These are phyloP conservation scores for Torulaspora globosa DNA, from an alignment of 1,139 yeast species.

Conservation along the genomic window DNA sequence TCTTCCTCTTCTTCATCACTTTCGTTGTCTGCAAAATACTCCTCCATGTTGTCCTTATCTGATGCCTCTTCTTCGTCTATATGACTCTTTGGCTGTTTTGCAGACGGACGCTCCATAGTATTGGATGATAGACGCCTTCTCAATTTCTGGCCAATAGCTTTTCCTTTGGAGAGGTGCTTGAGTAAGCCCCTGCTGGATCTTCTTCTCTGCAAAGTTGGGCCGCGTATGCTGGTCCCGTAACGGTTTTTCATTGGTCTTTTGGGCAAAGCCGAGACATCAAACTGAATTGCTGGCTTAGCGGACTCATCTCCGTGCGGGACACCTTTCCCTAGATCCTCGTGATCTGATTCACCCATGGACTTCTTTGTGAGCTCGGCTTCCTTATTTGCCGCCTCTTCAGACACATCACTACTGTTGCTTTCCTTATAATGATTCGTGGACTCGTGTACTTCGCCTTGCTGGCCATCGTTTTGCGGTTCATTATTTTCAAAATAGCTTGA, in stretches of 20 bases:
- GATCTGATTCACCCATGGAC: not conserved
- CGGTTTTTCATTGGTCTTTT: slow-evolving; percentile 11
- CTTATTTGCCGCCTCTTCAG: not conserved
- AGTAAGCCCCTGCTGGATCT: slow-evolving; percentile 15
- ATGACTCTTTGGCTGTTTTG: slow-evolving; percentile 11
- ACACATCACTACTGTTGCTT: not conserved
- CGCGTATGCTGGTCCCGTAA: not conserved
- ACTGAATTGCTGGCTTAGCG: slow-evolving; percentile 27
- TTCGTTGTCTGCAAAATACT: slow-evolving; percentile 35
- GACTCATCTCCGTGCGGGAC: not conserved
- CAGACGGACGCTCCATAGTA: slow-evolving; percentile 11
- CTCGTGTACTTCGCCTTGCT: not conserved
- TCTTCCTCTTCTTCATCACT: slow-evolving; percentile 25
- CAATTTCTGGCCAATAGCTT: slow-evolving; percentile 20
- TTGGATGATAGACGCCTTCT: slow-evolving; percentile 23
- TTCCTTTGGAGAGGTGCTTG: slow-evolving; percentile 23
- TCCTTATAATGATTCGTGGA: not conserved
- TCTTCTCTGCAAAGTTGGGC: slow-evolving; percentile 3
- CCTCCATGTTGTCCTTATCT: slow-evolving; percentile 34
- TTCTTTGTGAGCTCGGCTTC: not conserved
- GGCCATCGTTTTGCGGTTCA: not conserved
- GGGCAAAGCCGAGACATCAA: slow-evolving; percentile 28
- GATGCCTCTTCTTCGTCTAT: slow-evolving; percentile 26
- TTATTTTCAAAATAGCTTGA: not conserved
- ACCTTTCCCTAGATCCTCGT: not conserved